Base-by-base conservation (phyloP, 169 alveolate genomes). In the Perkinsus chesapeaki region DNA sequence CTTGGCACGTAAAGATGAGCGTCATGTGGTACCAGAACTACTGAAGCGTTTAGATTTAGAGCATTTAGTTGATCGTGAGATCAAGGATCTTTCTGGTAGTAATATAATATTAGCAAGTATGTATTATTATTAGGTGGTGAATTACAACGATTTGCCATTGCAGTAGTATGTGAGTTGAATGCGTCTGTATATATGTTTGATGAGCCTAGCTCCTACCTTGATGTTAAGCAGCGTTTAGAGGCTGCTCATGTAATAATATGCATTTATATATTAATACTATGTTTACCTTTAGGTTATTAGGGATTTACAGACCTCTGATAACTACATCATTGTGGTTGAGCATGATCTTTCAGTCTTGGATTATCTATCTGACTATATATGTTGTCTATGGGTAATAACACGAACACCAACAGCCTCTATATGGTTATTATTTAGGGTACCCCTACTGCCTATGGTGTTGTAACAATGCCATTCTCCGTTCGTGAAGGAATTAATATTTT, bases 401-500 rank as follows among this genome's bases (percentile, higher is more conserved):
- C 82, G 3, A 60, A 3, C 12, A 27, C 27, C 36, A 60, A 3
- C 82, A 60, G 12, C 82, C 3, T 60, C 37, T 60, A 27, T 60
- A 60, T 7, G 37, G 23, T 96, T 94, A 7, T 16, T 16, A 3
- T 16, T 12, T 16, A 60, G 82, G 82, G 82, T 23, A 60, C 82
- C 34, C 99, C 99, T 37, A 99, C 99, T 39, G 99, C 99, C 39
- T 99, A 99, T 96, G 99, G 99, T n/a, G 99, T 99, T 0, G 99
- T 99, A 20, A 99, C 99, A n/a, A 97, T 98, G 96, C 99, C 99
- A 39, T 98, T 98, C 95, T 96, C 99, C 91, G 99, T 99, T 0
- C 95, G 99, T 60, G 99, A 99, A 96, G 99, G 98, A 39, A 99
- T 99, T 96, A 99, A 99, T 95, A 97, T 99, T 7, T 99, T 99